Conservation (phyloP, 1,284 basidiomycete genomes). For the Amylostereum chailletii region DNA sequence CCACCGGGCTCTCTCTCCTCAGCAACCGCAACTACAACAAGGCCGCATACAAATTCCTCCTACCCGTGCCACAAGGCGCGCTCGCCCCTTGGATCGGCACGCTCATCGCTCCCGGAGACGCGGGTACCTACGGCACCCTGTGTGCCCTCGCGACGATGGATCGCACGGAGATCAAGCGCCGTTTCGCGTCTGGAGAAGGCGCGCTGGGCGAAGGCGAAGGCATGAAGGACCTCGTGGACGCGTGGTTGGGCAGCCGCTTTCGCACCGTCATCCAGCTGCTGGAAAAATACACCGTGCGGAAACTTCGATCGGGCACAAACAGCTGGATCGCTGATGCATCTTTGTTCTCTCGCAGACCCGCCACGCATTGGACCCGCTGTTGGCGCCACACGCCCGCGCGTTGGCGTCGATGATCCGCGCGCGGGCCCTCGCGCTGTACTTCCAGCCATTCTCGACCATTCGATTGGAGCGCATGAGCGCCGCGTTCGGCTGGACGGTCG, state of each 20-base stretch:
- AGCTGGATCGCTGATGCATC: background rate
- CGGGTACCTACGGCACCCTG: constrained; percentile 76
- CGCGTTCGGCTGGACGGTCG: constrained; percentile 76
- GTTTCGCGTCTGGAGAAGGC: constrained; percentile 49
- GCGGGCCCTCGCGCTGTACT: constrained; percentile 75
- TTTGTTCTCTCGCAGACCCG: constrained; percentile 41
- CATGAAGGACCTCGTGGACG: constrained; percentile 78
- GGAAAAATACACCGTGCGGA: constrained; percentile 59
- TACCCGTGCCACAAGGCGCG: constrained; percentile 53
- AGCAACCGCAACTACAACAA: constrained; percentile 67
- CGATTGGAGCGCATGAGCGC: constrained; percentile 70
- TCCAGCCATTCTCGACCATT: constrained; percentile 78
- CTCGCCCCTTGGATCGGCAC: constrained; percentile 69
- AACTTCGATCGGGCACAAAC: no score
- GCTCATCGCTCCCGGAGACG: constrained; percentile 70
- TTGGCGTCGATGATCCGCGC: constrained; percentile 58
- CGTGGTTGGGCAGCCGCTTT: constrained; percentile 79
- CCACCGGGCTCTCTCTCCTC: constrained; percentile 64
- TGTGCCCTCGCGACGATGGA: constrained; percentile 73
- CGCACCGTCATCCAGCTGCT: constrained; percentile 70
- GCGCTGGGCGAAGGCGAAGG: constrained; percentile 49
- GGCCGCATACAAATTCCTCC: constrained; percentile 64
- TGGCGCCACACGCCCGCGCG: constrained; percentile 53
- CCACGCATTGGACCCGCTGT: constrained; percentile 69
- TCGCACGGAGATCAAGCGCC: constrained; percentile 42